Percentiles rank a stretch among this genome's conserved stretches.
These are phyloP conservation scores for Mycena sanguinolenta DNA, from an alignment of 768 basidiomycete genomes.

Conservation along the genomic window DNA sequence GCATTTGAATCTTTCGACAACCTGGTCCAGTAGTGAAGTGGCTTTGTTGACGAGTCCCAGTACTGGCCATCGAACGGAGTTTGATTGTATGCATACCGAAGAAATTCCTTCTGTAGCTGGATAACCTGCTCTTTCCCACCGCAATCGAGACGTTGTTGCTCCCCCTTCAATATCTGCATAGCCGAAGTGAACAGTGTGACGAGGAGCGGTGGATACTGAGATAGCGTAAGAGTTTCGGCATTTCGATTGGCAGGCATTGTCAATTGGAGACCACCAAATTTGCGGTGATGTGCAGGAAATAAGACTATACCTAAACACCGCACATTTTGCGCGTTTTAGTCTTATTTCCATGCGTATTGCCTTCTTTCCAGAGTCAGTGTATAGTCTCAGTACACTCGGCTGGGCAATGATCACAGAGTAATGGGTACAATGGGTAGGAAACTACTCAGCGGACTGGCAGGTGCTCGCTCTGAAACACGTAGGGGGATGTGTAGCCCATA, in stretches of 20 bases:
- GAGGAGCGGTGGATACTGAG: too few relatives aligned
- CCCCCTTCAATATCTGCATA: slow-evolving; percentile 37
- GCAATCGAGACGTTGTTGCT: slow-evolving; percentile 32
- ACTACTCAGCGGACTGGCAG: too few relatives aligned
- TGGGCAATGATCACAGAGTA: too few relatives aligned
- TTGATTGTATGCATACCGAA: slow-evolving; percentile 40
- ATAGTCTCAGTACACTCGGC: too few relatives aligned
- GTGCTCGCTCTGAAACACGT: too few relatives aligned
- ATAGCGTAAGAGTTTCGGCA: too few relatives aligned
- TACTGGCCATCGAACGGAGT: slow-evolving; percentile 36
- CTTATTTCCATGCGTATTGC: too few relatives aligned
- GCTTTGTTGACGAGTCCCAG: slow-evolving; percentile 37
- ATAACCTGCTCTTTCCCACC: slow-evolving; percentile 30
- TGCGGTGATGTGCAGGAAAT: neutral
- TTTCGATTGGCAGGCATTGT: neutral
- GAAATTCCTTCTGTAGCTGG: slow-evolving; percentile 35
- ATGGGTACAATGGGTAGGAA: too few relatives aligned
- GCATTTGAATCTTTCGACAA: slow-evolving; percentile 41
- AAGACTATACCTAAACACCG: too few relatives aligned
- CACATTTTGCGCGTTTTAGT: too few relatives aligned
- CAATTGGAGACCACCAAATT: neutral
- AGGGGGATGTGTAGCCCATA: too few relatives aligned
- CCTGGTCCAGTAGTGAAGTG: slow-evolving; percentile 41
- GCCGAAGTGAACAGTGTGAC: slow-evolving; percentile 26
- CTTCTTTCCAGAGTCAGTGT: too few relatives aligned